phyloP scores from a whole-genome alignment of 2,329 filamentous ascomycete genomes.

The Talaromyces sp. region DNA sequence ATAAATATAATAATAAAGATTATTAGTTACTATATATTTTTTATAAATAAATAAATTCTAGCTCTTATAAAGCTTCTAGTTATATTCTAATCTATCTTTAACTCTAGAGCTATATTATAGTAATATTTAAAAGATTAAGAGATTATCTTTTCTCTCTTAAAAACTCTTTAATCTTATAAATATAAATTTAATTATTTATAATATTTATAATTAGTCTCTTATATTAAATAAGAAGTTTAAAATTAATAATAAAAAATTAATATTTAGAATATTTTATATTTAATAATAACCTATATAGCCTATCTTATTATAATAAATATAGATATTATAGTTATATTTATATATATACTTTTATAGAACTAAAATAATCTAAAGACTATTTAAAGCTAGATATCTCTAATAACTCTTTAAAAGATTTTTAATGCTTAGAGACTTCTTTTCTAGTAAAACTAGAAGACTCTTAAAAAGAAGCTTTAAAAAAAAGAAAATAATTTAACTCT shows the following conservation, averaged over 20 bases:
- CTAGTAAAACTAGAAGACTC: constrained; percentile 8
- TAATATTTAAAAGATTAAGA: constrained; percentile 35
- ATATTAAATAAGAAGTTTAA: constrained; percentile 38
- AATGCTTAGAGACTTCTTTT: constrained; percentile 10
- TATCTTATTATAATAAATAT: constrained; percentile 44
- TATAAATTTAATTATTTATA: constrained; percentile 34
- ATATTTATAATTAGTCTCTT: constrained; percentile 40
- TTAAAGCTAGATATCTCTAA: constrained; percentile 23
- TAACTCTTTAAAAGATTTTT: constrained; percentile 11
- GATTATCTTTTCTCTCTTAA: constrained; percentile 43
- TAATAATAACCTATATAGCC: constrained; percentile 37
- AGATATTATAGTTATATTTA: constrained; percentile 44
- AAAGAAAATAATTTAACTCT: constrained; percentile 9
- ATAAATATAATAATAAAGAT: constrained; percentile 39
- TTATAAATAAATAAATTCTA: constrained; percentile 20
- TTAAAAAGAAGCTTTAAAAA: constrained; percentile 5
- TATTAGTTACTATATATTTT: constrained; percentile 33
- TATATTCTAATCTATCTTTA: neutral
- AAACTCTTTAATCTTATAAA: constrained; percentile 33
- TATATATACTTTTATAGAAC: constrained; percentile 41
- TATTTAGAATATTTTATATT: constrained; percentile 37
- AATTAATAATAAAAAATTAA: constrained; percentile 35
- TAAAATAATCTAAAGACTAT: constrained; percentile 35
- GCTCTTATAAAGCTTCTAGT: neutral
- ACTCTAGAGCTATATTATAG: constrained; percentile 34